Base-by-base conservation (phyloP, 768 basidiomycete species). In the Boletus subcaerulescens region DNA sequence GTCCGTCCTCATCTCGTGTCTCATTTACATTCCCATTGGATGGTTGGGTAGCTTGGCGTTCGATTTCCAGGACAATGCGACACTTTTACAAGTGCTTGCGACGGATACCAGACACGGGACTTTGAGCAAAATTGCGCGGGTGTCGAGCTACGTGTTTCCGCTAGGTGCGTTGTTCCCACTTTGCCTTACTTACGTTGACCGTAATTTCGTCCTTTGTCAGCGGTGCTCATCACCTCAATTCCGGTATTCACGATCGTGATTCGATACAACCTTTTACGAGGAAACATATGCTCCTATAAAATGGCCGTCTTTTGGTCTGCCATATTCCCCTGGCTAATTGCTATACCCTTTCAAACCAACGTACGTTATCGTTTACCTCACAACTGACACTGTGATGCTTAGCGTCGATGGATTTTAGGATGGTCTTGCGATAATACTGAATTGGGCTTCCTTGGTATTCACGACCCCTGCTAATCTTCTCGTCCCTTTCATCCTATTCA, bases 381-480 rank as follows among this genome's bases (percentile, higher is more conserved):
- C 4, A 4, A 7, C n/a, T n/a, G 11, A 36, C 45, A 3, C 15
- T 18, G 22, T 33, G 36, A 26, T 44, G 10, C 49, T 48, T 22
- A 55, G 26, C 17, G 20, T 35, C 4, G 26, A 5, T 20, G 8
- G 3, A 12, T 44, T 39, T 6, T 10, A 65, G 64, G 56, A 36
- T 32, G 60, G 58, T 41, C 43, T 65, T 11, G 22, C 52, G 14
- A 52, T 38, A 2, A 64, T 65, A 49, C 41, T 65, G 12, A 65
- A 65, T 11, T 65, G 64, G 64, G 61, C 64, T 5, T 66, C 64
- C 4, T 65, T 65, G 14, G 43, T 65, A 50, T 58, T 65, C 43
- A 66, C 64, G 1, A 52, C 61, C 4, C 64, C 64, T 18, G 51
- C 57, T 3, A 65, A 65, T 43, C 64, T 65, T 18, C 58, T 65